Percentiles rank a stretch among this genome's conserved stretches.
Conservation (phyloP, 257 asterid genomes). For the Ballota nigra region DNA sequence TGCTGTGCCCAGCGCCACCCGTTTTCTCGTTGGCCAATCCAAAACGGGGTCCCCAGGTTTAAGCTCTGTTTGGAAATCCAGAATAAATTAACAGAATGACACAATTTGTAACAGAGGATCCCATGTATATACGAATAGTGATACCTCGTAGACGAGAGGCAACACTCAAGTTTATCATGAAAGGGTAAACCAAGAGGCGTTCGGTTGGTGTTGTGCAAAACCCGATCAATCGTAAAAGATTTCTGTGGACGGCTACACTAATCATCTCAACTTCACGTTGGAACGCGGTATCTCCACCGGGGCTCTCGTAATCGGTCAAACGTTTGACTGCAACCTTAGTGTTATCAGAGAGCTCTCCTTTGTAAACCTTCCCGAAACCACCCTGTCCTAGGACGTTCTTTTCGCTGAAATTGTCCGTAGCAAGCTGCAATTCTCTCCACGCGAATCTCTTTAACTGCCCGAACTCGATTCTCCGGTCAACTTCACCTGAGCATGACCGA, state of each 20-base stretch:
- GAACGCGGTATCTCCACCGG: slow-evolving; percentile 94
- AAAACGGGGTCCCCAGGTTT: slow-evolving; percentile 80
- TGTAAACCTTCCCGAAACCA: slow-evolving; percentile 94
- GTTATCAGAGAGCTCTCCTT: slow-evolving; percentile 73
- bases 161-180: slow-evolving; percentile 91
- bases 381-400: slow-evolving; percentile 94
- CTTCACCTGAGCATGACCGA: slow-evolving; percentile 59
- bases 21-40: slow-evolving; percentile 83
- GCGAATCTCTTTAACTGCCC: slow-evolving; percentile 91
- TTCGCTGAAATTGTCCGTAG: slow-evolving; percentile 85
- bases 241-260: slow-evolving; percentile 94
- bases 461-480: slow-evolving; percentile 83
- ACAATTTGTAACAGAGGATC: background rate
- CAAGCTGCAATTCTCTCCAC: slow-evolving; percentile 91
- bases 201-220: slow-evolving; percentile 95
- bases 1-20: slow-evolving; percentile 89
- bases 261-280: slow-evolving; percentile 99
- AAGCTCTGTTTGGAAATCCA: slow-evolving; percentile 52
- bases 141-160: slow-evolving; percentile 94
- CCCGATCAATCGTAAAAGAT: slow-evolving; percentile 80
- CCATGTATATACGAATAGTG: background rate
- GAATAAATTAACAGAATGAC: slow-evolving; percentile 1
- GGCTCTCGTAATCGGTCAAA: slow-evolving; percentile 81
- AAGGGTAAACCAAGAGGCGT: slow-evolving; percentile 88
- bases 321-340: slow-evolving; percentile 94